Conservation (phyloP, 83 land plant species). For the Picea engelmannii region DNA sequence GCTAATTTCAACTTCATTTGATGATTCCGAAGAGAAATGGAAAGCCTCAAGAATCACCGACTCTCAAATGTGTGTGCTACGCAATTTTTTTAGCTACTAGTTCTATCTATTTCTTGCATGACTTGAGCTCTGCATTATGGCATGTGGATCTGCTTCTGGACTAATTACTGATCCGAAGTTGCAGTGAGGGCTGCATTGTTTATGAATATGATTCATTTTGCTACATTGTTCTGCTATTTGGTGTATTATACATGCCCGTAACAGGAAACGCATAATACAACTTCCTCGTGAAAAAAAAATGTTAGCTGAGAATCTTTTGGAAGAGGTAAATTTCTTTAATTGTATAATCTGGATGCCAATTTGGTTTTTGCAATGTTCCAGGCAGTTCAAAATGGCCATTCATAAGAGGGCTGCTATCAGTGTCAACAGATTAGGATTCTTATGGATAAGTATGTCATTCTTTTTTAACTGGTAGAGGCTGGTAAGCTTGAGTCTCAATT, state of each 20-base stretch:
- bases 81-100: neutral
- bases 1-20: neutral
- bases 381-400: neutral
- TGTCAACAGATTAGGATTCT: neutral
- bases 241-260: neutral
- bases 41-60: neutral
- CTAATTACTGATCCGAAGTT: neutral
- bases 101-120: neutral
- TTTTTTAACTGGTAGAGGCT: neutral
- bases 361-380: neutral
- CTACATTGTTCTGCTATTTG: neutral
- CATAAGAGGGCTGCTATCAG: neutral
- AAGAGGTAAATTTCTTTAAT: neutral
- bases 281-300: neutral
- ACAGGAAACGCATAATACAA: neutral
- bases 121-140: neutral
- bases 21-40: neutral
- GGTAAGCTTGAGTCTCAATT: neutral
- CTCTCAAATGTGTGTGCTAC: neutral
- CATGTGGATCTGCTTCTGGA: neutral
- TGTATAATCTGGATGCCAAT: neutral
- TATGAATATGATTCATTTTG: constrained; percentile 3
- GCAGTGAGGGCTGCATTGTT: neutral
- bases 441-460: neutral
- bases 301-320: neutral